These are phyloP conservation scores for Anthoceros angustus DNA, from an alignment of 225 moss, liverwort and hornwort species.

Conservation along the genomic window DNA sequence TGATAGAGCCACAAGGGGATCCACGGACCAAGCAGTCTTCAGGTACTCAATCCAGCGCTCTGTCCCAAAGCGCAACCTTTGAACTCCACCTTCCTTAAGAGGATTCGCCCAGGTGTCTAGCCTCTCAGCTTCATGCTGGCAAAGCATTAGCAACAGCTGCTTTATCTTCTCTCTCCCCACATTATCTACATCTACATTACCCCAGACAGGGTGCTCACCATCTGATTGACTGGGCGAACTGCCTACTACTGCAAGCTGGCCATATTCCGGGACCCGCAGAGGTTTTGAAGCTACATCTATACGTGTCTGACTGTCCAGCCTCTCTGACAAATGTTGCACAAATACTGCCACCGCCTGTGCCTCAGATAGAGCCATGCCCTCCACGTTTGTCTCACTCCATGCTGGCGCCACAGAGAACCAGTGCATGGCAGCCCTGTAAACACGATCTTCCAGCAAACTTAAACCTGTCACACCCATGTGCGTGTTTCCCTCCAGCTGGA, in stretches of 20 bases:
- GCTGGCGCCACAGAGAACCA: slow-evolving; percentile 67
- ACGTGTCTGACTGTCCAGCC: background rate
- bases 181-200: slow-evolving; percentile 28
- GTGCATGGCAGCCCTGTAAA: slow-evolving; percentile 59
- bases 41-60: slow-evolving; percentile 58
- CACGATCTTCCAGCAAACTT: slow-evolving; percentile 43
- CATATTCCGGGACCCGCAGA: background rate
- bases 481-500: slow-evolving; percentile 29
- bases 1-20: slow-evolving; percentile 57
- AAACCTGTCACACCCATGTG: slow-evolving; percentile 29
- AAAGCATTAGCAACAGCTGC: slow-evolving; percentile 55
- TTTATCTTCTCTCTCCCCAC: slow-evolving; percentile 31
- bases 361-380: slow-evolving; percentile 57
- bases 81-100: slow-evolving; percentile 35
- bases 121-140: slow-evolving; percentile 70
- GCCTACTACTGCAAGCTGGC: background rate
- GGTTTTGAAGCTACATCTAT: background rate
- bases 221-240: background rate
- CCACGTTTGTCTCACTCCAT: slow-evolving; percentile 39
- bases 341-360: slow-evolving; percentile 50
- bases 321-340: slow-evolving; percentile 32
- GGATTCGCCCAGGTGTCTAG: slow-evolving; percentile 86
- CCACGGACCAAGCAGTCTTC: slow-evolving; percentile 63
- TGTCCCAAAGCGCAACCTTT: slow-evolving; percentile 37
- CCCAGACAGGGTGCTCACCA: slow-evolving; percentile 43